Evolutionary conservation across 1,139 yeast species (phyloP), one percentile per base, ranked within the genome.

Genomic region (Protomyces macrosporus): DNA sequence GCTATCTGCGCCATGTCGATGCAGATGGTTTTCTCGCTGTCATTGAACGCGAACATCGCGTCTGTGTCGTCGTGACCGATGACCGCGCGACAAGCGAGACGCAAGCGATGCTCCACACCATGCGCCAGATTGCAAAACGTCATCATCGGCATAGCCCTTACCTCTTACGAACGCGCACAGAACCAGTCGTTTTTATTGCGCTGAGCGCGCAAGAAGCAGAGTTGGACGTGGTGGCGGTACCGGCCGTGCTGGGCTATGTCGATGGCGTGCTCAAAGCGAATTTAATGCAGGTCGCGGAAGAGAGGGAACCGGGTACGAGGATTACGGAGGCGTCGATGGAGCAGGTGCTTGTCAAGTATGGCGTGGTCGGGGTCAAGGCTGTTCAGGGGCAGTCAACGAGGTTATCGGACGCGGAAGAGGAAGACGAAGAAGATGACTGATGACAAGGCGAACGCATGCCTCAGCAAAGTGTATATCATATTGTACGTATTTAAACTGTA

Each of bases 251-350:
- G 36, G 65, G 48, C 14, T 66, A 66, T 42, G 14, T 32, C 12
- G 32, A 65, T n/a, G 68, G 67, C 10, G 45, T 63, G 10, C 55
- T 66, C 40, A 42, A 50, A 14, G 65, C 57, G 23, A 66, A 54
- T n/a, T 23, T 56, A 48, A 59, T 65, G 42, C 55, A 66, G 16
- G 67, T 63, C 42, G 42, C 54, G 32, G 68, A 65, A 36, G 67
- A 66, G 54, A 23, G 63, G n/a, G 52, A 57, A 4, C 39, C 65
- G 7, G 55, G 42, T 4, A 35, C 63, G 37, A 36, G 45, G 30
- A 5, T 66, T 4, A 23, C 34, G 0, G 32, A 34, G 30, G 50
- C 36, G 34, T 32, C 54, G 6, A 32, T 66, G 40, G 68, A 66
- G 48, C 30, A 23, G 6, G 52, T 66, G 16, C 32, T 66, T 59